phyloP scores from a whole-genome alignment of 805 yeast species.

The Allodekkera sacchari region DNA sequence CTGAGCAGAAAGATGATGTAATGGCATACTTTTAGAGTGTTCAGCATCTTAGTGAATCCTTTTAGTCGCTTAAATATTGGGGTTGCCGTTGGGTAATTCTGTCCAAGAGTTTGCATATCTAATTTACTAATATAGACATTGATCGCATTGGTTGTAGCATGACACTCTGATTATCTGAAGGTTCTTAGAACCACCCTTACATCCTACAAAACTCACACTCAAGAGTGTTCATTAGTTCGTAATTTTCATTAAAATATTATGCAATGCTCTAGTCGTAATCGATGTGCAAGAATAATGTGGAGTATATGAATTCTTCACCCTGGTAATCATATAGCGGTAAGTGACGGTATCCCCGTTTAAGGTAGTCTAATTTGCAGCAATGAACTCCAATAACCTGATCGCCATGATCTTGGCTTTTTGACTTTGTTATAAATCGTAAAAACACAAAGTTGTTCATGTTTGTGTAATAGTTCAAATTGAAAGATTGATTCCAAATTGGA shows the following conservation, averaged over 20 bases:
- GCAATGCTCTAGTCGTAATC: neutral
- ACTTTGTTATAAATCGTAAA: constrained; percentile 42
- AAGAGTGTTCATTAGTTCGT: no score
- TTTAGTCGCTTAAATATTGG: no score
- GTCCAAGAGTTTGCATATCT: no score
- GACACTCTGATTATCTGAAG: no score
- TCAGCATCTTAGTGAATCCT: no score
- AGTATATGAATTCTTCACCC: constrained; percentile 65
- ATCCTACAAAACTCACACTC: no score
- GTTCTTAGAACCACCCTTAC: no score
- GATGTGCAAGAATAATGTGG: constrained; percentile 32
- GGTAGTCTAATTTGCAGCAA: constrained; percentile 50
- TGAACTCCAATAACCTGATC: constrained; percentile 42
- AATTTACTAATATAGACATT: no score
- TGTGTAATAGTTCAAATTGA: constrained; percentile 32
- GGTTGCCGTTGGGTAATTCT: no score
- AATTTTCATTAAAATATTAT: no score
- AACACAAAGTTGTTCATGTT: constrained; percentile 43
- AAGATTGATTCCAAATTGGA: constrained; percentile 67
- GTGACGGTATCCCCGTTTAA: constrained; percentile 78
- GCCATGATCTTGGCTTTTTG: constrained; percentile 14
- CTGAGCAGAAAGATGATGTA: constrained; percentile 18
- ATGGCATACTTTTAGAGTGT: constrained; percentile 23
- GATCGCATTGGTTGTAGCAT: no score
- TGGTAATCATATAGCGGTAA: constrained; percentile 64